Percentiles rank a stretch among this genome's conserved stretches.
Conservation (phyloP, 73 alveolate species). For the Paramecium caudatum region DNA sequence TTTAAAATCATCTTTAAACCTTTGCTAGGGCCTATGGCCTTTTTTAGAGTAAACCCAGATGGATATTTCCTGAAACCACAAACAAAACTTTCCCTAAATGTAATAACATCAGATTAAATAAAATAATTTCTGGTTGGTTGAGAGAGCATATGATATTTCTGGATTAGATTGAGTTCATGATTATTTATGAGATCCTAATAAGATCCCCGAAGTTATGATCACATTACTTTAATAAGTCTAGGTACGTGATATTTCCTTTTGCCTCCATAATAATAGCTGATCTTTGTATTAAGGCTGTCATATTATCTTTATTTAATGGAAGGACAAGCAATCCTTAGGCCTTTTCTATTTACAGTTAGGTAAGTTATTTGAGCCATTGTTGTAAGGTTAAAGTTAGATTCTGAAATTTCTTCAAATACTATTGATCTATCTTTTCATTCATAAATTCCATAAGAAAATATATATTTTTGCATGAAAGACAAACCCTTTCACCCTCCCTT, state of each 20-base stretch:
- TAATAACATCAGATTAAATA: background rate
- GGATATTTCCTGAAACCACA: background rate
- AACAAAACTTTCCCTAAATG: constrained; percentile 12
- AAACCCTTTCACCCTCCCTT: background rate
- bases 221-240: constrained; percentile 43
- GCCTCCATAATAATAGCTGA: background rate
- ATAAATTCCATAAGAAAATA: constrained; percentile 21
- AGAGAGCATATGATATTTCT: background rate
- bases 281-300: background rate
- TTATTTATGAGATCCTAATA: background rate
- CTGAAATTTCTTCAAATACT: background rate
- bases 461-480: background rate
- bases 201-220: constrained; percentile 24
- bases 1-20: constrained; percentile 34
- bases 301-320: constrained; percentile 27
- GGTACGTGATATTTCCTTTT: background rate
- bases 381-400: background rate
- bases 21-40: constrained; percentile 34
- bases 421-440: constrained; percentile 39
- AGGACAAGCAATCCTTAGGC: background rate
- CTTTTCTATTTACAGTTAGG: background rate
- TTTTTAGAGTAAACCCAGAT: background rate
- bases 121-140: background rate
- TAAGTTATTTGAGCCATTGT: constrained; percentile 29
- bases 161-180: background rate